Evolutionary conservation across 179 eudicot species (phyloP), one percentile per base, ranked within the genome.

Genomic region (Gypsophila paniculata): DNA sequence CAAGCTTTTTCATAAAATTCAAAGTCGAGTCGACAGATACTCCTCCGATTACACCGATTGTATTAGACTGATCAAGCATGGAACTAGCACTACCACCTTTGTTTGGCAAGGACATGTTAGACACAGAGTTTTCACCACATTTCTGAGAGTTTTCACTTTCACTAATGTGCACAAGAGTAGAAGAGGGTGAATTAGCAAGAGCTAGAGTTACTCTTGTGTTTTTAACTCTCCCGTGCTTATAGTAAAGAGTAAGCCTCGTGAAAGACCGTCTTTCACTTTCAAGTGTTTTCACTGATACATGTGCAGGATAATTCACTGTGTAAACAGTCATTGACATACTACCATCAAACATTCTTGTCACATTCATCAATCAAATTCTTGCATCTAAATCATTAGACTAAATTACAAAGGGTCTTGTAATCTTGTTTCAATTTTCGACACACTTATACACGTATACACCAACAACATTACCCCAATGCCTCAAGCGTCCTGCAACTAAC

Each of bases 31-130:
- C 77, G 63, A 73, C 46, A 34, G 80, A 82, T 44, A 77, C 79
- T 18, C 96, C 93, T 72, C 89, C 96, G 23, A 90, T 82, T 38
- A 90, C 78, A 9, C 96, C 93, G 18, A 90, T 74, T 12, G 85
- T 73, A 71, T 80, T 85, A 12, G 55, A 75, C 52, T 87, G 87
- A 54, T 57, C 63, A 11, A 78, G 80, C 70, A 77, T 13, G 19
- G 78, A 77, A 75, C 62, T 57, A 53, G 46, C 69, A 55, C 66
- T 69, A 57, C 48, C 58, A 69, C 71, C 63, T 38, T 61, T 76
- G 61, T 39, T 67, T 63, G 63, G 63, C 71, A 74, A 65, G 34
- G 75, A 74, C 69, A 70, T 64, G 74, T 71, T 77, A 46, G 75
- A 74, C 17, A 70, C 69, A 62, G 72, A 70, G 77, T 17, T 75